phyloP scores from a whole-genome alignment of 1,284 basidiomycete genomes.

The Puccinia horiana region DNA sequence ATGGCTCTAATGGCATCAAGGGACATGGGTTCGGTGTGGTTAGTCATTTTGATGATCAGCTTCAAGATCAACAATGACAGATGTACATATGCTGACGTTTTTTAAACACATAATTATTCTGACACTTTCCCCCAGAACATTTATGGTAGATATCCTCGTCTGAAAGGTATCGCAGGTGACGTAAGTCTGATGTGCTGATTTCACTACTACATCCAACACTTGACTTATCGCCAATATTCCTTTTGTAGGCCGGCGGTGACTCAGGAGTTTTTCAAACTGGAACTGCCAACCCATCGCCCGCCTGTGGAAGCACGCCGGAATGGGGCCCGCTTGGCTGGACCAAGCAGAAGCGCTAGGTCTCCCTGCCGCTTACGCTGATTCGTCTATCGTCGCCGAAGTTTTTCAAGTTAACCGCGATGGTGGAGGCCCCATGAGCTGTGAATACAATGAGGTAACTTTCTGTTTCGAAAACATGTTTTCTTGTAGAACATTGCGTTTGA shows the following conservation, averaged over 20 bases:
- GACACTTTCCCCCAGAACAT: conserved; percentile 4
- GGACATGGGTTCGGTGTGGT: conserved; percentile 44
- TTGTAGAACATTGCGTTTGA: not conserved
- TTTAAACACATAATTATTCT: not conserved
- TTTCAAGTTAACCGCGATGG: conserved; percentile 47
- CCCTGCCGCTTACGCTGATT: conserved; percentile 24
- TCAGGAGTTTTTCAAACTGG: conserved; percentile 45
- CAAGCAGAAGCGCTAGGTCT: conserved; percentile 36
- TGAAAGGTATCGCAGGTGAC: conserved; percentile 9
- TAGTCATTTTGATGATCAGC: not conserved
- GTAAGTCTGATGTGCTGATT: conserved; percentile 16
- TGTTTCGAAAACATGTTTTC: not conserved
- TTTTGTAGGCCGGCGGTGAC: conserved; percentile 37
- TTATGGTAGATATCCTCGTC: conserved; percentile 41
- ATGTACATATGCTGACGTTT: too few species aligned
- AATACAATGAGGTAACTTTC: conserved; percentile 31
- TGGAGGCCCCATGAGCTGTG: conserved; percentile 38
- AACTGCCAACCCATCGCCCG: conserved; percentile 24
- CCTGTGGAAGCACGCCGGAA: conserved; percentile 37
- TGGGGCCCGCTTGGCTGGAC: conserved; percentile 30
- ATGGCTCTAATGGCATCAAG: conserved; percentile 30
- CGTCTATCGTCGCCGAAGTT: conserved; percentile 16
- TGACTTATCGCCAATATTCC: not conserved
- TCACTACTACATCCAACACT: not conserved
- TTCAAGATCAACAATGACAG: too few species aligned